These are phyloP conservation scores for Aspergillus haitiensis DNA, from an alignment of 495 filamentous ascomycete genomes.

Conservation along the genomic window DNA sequence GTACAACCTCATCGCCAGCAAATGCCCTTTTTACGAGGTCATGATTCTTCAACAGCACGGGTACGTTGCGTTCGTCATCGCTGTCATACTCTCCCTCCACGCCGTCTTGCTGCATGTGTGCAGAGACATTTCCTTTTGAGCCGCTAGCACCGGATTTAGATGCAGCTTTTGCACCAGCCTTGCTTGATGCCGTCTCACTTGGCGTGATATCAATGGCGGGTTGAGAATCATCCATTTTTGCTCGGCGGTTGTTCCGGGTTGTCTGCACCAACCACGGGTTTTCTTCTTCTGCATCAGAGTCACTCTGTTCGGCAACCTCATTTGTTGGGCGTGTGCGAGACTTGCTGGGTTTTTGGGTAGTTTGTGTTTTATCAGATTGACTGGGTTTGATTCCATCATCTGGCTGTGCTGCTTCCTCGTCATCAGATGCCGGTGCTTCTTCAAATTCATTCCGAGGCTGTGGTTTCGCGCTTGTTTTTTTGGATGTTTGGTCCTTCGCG, in stretches of 20 bases:
- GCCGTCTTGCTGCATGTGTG: conserved; percentile 21
- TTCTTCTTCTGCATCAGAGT: conserved; percentile 32
- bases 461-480: conserved; percentile 22
- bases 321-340: conserved; percentile 21
- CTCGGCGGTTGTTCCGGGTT: conserved; percentile 40
- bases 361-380: conserved; percentile 28
- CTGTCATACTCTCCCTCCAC: conserved; percentile 40
- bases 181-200: conserved; percentile 29
- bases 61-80: conserved; percentile 60
- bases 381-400: conserved; percentile 26
- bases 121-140: conserved; percentile 23
- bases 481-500: conserved; percentile 31
- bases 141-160: conserved; percentile 25
- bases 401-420: conserved; percentile 42
- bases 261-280: conserved; percentile 55
- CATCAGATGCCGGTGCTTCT: conserved; percentile 56
- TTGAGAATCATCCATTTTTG: conserved; percentile 32
- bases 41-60: conserved; percentile 71
- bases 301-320: conserved; percentile 26
- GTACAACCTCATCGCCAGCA: conserved; percentile 84
- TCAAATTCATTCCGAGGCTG: conserved; percentile 58
- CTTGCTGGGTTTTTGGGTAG: conserved; percentile 23
- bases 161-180: conserved; percentile 5
- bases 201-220: conserved; percentile 44
- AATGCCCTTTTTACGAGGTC: conserved; percentile 83